phyloP scores from a whole-genome alignment of 371 early-diverging fungal species.

The Mortierella sp. region DNA sequence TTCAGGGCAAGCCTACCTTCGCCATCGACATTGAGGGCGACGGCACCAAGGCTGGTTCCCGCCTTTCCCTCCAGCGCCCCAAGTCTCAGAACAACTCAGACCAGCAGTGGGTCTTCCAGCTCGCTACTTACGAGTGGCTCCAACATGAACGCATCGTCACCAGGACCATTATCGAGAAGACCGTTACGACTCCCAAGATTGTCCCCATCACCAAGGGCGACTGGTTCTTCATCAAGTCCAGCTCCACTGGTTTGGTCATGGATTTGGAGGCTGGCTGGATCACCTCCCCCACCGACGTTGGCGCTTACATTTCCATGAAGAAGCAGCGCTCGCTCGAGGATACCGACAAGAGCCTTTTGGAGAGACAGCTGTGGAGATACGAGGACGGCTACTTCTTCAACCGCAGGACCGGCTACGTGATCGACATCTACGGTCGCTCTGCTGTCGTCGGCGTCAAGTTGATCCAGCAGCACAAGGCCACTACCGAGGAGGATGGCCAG shows the following conservation, averaged over 20 bases:
- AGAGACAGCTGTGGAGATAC: constrained; percentile 69
- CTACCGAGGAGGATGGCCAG: constrained; percentile 43
- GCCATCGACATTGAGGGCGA: constrained; percentile 65
- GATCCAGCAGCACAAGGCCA: constrained; percentile 48
- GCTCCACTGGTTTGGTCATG: constrained; percentile 43
- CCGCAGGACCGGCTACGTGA: constrained; percentile 65
- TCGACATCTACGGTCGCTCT: constrained; percentile 61
- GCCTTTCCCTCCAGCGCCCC: constrained; percentile 55
- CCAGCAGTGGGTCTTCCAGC: constrained; percentile 48
- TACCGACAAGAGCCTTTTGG: constrained; percentile 33
- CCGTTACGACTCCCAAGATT: constrained; percentile 17
- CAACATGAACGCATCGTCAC: constrained; percentile 19
- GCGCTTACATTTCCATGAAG: constrained; percentile 56
- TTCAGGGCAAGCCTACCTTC: constrained; percentile 60
- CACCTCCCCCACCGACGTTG: constrained; percentile 49
- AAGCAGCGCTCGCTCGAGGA: constrained; percentile 53
- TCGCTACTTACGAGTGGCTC: constrained; percentile 43
- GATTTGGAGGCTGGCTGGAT: constrained; percentile 57
- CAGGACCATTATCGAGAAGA: constrained; percentile 14
- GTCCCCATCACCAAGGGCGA: constrained; percentile 40
- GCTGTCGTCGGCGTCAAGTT: constrained; percentile 53
- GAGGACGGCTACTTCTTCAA: constrained; percentile 67
- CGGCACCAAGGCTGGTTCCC: constrained; percentile 44
- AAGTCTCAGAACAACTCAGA: constrained; percentile 48
- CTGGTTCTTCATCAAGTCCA: constrained; percentile 57